A percentile compares a stretch with the other conserved stretches of the same genome.
phyloP scores from a whole-genome alignment of 2,329 filamentous ascomycete species.

The Immersiporthe knoxdaviesiana region DNA sequence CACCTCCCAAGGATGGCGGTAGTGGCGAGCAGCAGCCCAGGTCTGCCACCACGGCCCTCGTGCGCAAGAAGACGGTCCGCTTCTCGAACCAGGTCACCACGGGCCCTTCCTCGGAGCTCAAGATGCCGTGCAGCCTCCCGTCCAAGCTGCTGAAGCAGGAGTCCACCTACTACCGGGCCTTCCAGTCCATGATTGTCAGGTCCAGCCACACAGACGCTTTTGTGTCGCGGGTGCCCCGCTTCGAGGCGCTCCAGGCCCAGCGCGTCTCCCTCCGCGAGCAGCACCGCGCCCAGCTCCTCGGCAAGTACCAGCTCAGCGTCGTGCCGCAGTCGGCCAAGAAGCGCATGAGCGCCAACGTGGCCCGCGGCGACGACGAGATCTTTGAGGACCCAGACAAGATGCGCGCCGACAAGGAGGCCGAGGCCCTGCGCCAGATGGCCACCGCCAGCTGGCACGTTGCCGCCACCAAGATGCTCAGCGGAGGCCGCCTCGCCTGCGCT shows the following conservation, averaged over 20 bases:
- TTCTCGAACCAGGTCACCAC: slow-evolving; percentile 63
- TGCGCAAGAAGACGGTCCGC: slow-evolving; percentile 72
- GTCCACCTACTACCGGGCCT: slow-evolving; percentile 86
- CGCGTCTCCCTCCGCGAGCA: slow-evolving; percentile 72
- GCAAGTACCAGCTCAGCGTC: slow-evolving; percentile 79
- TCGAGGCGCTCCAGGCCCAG: slow-evolving; percentile 84
- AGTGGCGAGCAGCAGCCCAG: slow-evolving; percentile 16
- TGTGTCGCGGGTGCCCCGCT: slow-evolving; percentile 80
- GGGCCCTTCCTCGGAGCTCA: slow-evolving; percentile 38
- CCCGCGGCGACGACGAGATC: slow-evolving; percentile 69
- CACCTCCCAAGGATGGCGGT: slow-evolving; percentile 30
- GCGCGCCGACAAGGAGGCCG: slow-evolving; percentile 75
- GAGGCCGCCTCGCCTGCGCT: slow-evolving; percentile 65
- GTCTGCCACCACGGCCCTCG: slow-evolving; percentile 33
- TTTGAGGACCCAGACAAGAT: slow-evolving; percentile 66
- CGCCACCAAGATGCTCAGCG: slow-evolving; percentile 63
- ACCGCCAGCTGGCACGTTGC: slow-evolving; percentile 65
- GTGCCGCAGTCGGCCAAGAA: slow-evolving; percentile 70
- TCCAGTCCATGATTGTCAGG: slow-evolving; percentile 72
- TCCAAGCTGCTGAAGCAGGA: slow-evolving; percentile 62
- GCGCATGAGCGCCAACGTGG: slow-evolving; percentile 73
- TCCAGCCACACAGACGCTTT: slow-evolving; percentile 75
- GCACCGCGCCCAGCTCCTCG: slow-evolving; percentile 80
- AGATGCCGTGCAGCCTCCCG: slow-evolving; percentile 53
- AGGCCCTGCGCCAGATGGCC: slow-evolving; percentile 74